Evolutionary conservation across 352 stramenopile species (phyloP).

Genomic region (Pythium phragmiticola): DNA sequence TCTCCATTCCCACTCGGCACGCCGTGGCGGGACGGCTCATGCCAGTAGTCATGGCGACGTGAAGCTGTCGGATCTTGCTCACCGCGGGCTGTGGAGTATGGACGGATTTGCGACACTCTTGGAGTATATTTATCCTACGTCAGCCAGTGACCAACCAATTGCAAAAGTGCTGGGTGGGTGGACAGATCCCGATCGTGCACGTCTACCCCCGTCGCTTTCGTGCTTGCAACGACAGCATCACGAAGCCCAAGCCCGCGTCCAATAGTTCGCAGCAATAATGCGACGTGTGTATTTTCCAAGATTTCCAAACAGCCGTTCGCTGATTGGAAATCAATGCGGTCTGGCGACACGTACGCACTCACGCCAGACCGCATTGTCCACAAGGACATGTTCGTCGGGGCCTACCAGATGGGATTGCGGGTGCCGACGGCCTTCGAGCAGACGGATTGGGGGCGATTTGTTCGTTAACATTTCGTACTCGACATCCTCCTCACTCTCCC

Average conservation of each 20-base stretch:
- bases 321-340: constrained; percentile 5
- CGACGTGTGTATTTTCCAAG: constrained; percentile 1
- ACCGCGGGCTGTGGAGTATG: constrained; percentile 22
- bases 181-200: constrained; percentile 12
- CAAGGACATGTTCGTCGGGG: neutral
- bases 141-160: constrained; percentile 19
- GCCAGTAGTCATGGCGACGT: constrained; percentile 15
- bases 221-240: constrained; percentile 11
- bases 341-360: neutral
- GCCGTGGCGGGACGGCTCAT: constrained; percentile 8
- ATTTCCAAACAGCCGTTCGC: constrained; percentile 2
- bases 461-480: constrained; percentile 1
- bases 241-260: neutral
- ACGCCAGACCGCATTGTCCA: neutral
- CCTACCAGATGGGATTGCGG: neutral
- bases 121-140: constrained; percentile 26
- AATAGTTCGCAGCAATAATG: constrained; percentile 4
- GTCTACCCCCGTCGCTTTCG: constrained; percentile 5
- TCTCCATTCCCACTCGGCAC: constrained; percentile 13
- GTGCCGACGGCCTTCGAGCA: neutral
- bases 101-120: constrained; percentile 24
- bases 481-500: constrained; percentile 2
- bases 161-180: constrained; percentile 20
- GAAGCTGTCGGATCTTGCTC: constrained; percentile 23
- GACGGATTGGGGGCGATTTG: constrained; percentile 1